A percentile compares a stretch with the other conserved stretches of the same genome.
phyloP scores from a whole-genome alignment of 345 rosid species.

The Anastatica hierochuntica region DNA sequence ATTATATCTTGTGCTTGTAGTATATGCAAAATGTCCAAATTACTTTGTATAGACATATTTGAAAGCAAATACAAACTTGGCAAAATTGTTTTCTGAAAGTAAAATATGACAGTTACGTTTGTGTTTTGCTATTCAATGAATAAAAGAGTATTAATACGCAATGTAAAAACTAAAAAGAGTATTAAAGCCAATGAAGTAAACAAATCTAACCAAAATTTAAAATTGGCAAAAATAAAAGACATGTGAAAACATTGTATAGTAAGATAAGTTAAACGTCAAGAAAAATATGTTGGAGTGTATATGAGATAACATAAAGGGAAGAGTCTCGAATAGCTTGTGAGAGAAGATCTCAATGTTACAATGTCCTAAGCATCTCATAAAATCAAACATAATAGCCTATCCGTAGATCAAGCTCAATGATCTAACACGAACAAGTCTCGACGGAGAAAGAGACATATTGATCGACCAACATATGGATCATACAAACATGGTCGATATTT shows the following conservation, averaged over 20 bases:
- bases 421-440: constrained; percentile 62
- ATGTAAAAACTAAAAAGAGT: no score
- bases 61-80: constrained; percentile 2
- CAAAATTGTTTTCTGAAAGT: not conserved
- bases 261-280: constrained; percentile 7
- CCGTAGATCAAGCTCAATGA: constrained; percentile 47
- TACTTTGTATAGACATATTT: constrained; percentile 8
- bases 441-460: no score
- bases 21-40: not conserved
- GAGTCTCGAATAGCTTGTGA: constrained; percentile 35
- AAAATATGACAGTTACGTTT: constrained; percentile 15
- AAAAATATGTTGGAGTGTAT: constrained; percentile 72
- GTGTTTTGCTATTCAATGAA: no score
- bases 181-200: no score
- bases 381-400: constrained; percentile 59
- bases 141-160: no score
- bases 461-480: no score
- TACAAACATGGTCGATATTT: no score
- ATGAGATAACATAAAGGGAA: constrained; percentile 65
- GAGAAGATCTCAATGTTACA: constrained; percentile 75
- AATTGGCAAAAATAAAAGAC: not conserved
- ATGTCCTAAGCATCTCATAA: constrained; percentile 72
- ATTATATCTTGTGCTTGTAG: not conserved
- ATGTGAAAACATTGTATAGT: not conserved
- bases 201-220: not conserved